Evolutionary conservation across 441 rosid genomes (phyloP).

Genomic region (Macaranga tanarius): DNA sequence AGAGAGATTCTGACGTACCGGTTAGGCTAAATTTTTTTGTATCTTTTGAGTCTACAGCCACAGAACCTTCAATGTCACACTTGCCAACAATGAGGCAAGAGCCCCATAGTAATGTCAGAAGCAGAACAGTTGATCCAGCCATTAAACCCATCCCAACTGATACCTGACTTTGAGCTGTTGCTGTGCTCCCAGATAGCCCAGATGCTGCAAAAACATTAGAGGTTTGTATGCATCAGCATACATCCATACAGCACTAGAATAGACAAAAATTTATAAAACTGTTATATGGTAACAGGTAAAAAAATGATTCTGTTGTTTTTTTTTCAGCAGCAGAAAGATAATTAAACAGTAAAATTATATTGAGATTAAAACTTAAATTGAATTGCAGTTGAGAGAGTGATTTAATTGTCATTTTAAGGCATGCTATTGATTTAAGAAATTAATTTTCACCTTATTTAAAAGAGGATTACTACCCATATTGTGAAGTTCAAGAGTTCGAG

Average conservation of each 20-base stretch:
- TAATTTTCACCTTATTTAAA: too few relatives aligned
- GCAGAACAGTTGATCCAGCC: slow-evolving; percentile 95
- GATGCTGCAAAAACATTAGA: slow-evolving; percentile 21
- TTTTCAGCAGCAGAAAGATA: too few relatives aligned
- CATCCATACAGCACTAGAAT: background rate
- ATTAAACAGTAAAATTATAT: too few relatives aligned
- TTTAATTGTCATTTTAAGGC: too few relatives aligned
- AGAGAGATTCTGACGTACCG: slow-evolving; percentile 34
- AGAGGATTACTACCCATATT: too few relatives aligned
- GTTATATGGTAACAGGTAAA: background rate
- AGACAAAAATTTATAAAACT: background rate
- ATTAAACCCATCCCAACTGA: slow-evolving; percentile 93
- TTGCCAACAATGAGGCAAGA: slow-evolving; percentile 78
- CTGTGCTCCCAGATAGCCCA: slow-evolving; percentile 74
- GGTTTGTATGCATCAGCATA: background rate
- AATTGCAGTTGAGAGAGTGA: too few relatives aligned
- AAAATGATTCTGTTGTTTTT: too few relatives aligned
- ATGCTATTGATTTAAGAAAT: too few relatives aligned
- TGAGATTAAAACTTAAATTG: too few relatives aligned
- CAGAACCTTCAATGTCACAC: slow-evolving; percentile 55
- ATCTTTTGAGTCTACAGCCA: slow-evolving; percentile 50
- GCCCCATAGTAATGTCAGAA: slow-evolving; percentile 85
- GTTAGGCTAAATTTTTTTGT: slow-evolving; percentile 53
- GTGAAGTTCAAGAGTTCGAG: too few relatives aligned
- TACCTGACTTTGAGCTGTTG: slow-evolving; percentile 82